Percentiles rank a stretch among this genome's conserved stretches.
phyloP scores from a whole-genome alignment of 202 grass and related monocot species.

The Setaria viridis region DNA sequence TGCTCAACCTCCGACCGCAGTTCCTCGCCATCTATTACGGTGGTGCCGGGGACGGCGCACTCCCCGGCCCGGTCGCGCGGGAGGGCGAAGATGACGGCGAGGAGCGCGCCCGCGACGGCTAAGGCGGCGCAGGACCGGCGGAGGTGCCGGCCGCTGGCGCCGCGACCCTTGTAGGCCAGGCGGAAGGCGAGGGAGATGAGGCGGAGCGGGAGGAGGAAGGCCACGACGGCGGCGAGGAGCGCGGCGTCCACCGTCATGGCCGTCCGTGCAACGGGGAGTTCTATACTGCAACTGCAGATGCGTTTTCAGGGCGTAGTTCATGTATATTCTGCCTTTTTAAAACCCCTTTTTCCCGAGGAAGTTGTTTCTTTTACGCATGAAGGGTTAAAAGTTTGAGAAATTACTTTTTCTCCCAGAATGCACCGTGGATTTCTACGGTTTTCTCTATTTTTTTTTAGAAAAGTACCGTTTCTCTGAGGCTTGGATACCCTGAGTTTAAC shows the following conservation, averaged over 20 bases:
- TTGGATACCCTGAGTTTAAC: no score
- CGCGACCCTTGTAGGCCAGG: conserved; percentile 3
- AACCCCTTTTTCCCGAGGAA: not conserved
- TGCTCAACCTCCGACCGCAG: conserved; percentile 48
- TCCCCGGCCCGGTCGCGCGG: conserved; percentile 33
- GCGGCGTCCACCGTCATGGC: conserved; percentile 48
- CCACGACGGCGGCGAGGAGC: conserved; percentile 50
- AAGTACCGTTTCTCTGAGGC: no score
- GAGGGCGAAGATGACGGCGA: conserved; percentile 53
- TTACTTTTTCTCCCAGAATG: no score
- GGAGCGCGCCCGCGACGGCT: conserved; percentile 44
- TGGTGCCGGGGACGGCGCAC: conserved; percentile 19
- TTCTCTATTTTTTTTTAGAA: no score
- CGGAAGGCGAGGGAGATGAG: conserved; percentile 50
- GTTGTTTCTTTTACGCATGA: not conserved
- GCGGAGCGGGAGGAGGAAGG: conserved; percentile 60
- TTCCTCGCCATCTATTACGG: conserved; percentile 3
- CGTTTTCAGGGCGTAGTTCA: not conserved
- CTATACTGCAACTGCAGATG: not conserved
- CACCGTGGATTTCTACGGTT: no score
- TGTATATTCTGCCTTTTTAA: not conserved
- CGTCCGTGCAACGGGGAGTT: not conserved
- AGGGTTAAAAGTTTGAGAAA: no score
- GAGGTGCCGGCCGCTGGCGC: not conserved
- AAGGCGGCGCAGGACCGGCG: conserved; percentile 42